Evolutionary conservation across 1,284 basidiomycete genomes (phyloP), one percentile per base, ranked within the genome.

Genomic region (Papiliotrema terrestris): DNA sequence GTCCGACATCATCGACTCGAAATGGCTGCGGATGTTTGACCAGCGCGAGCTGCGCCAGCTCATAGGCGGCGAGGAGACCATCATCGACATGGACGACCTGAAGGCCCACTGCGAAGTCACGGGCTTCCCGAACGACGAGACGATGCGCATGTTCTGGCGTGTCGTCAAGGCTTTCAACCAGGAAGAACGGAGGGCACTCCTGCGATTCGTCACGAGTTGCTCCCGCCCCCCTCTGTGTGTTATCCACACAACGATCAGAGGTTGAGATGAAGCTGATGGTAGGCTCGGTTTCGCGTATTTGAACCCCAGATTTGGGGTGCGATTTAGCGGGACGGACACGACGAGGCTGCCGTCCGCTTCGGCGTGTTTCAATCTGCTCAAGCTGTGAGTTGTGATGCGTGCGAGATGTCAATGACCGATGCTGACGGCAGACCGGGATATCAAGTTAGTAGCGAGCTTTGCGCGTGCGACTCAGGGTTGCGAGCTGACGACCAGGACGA

Each of bases 11-110:
- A 88, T 96, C 69, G 87, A 94, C 61, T 83, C 83, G 1, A 89
- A 89, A 66, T 96, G 72, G 91, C 80, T 96, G 29, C 81, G 90
- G 43, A 93, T 96, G 89, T 97, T 96, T 78, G 92, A 95, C 72
- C 91, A 93, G 68, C 86, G 89, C 68, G 93, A 96, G 74, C 79
- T 95, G 1, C 89, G 90, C 65, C 86, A 90, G 56, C 78, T 93
- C 0, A 80, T 95, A 9, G 90, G 91, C 0, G 91, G 91, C 6
- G 87, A 88, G 41, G 86, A 92, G 60, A 80, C 86, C 0, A 84
- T 87, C 0, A 86, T 96, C 55, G 88, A 94, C 71, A 66, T 96
- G 9, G 83, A 86, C 15, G 92, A 97, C 73, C 74, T 95, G 57
- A 80, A 85, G 55, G 69, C 71, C 15, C 79, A 95, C 68, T 89